These are phyloP conservation scores for Arabis alpina DNA, from an alignment of 345 rosid genomes.

Conservation along the genomic window DNA sequence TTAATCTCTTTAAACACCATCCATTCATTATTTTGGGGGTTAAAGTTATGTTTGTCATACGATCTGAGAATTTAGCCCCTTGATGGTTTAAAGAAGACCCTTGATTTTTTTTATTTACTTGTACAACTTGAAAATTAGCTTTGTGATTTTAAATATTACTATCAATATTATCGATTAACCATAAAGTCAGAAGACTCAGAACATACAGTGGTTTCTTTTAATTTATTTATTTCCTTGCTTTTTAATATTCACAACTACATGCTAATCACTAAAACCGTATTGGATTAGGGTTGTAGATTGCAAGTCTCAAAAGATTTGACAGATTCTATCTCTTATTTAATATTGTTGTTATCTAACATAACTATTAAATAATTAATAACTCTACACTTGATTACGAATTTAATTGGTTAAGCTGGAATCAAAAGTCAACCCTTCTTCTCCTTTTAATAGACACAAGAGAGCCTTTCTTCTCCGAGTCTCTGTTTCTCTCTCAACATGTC, in stretches of 20 bases:
- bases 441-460: constrained; percentile 13
- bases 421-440: constrained; percentile 12
- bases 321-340: neutral
- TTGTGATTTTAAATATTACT: neutral
- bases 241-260: constrained; percentile 23
- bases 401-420: constrained; percentile 13
- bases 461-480: constrained; percentile 21
- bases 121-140: constrained; percentile 16
- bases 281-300: constrained; percentile 9
- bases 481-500: constrained; percentile 30
- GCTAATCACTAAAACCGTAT: constrained; percentile 11
- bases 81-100: neutral
- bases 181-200: neutral
- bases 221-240: neutral
- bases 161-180: neutral
- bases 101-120: neutral
- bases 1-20: constrained; percentile 3
- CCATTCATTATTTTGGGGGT: constrained; percentile 3
- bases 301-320: neutral
- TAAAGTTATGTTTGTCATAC: constrained; percentile 10
- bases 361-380: neutral
- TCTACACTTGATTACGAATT: neutral
- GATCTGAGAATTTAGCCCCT: constrained; percentile 6
- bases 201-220: neutral
- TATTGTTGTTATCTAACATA: constrained; percentile 8